Base-by-base conservation (phyloP, 2,329 filamentous ascomycete species). In the Chaetomium sp. region DNA sequence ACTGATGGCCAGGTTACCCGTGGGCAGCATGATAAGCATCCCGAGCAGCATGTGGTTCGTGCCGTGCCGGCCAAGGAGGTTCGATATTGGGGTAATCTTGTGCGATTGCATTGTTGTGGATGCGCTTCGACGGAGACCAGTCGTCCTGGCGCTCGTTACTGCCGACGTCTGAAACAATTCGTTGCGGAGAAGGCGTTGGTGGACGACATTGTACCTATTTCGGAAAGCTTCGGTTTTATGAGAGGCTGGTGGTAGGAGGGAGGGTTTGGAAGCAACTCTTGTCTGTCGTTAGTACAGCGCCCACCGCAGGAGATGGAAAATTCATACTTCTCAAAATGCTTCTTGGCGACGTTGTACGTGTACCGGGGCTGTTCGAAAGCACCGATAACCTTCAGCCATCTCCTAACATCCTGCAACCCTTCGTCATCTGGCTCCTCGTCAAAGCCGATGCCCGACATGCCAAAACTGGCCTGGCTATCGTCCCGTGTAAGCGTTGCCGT, bases 131-230 rank as follows among this genome's bases (percentile, higher is more conserved):
- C 82, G 83, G 1, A 88, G 77, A 1, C 83, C 81, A 25, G 81
- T 79, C n/a, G 78, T 77, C 58, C 83, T 83, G 16, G 84, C 83
- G 1, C 84, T 83, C 8, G 89, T 86, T 62, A 96, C 87, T 23
- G 90, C 83, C 1, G 93, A 92, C 23, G 87, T 87, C 75, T 97
- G 93, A 72, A 99, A 99, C 23, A 91, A 89, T 76, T 97, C 93
- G 74, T 97, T 97, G 57, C 95, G 89, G 49, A 98, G 85, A 21
- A 98, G 85, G 21, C 95, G 89, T 76, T 98, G 94, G 75, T 97
- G 91, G 58, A 98, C 90, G 62, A 98, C 85, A 72, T 97, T 90
- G 76, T 96, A 98, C 68, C 93, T 86, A 75, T 97, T 93, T 69
- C 93, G 87, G 78, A 97, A 97, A 53, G 95, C 81, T 3, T 87